These are phyloP conservation scores for Candida bentonensis DNA, from an alignment of 805 yeast genomes.

Conservation along the genomic window DNA sequence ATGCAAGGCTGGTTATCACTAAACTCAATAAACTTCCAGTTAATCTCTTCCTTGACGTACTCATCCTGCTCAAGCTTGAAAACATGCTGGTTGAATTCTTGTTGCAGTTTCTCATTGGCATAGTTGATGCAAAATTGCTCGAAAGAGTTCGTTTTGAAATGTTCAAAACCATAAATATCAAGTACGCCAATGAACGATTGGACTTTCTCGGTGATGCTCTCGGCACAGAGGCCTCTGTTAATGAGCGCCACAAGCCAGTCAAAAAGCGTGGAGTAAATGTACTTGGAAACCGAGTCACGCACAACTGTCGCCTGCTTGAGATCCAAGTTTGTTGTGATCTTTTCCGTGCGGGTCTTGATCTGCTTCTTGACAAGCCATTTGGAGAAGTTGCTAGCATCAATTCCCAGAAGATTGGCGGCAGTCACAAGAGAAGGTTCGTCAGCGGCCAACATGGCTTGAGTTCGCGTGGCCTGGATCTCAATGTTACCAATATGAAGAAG, in stretches of 20 bases:
- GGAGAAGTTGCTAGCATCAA: slow-evolving; percentile 58
- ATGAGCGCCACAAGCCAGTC: slow-evolving; percentile 89
- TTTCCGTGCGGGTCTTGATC: slow-evolving; percentile 83
- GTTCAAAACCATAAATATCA: slow-evolving; percentile 96
- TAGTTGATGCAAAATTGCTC: slow-evolving; percentile 96
- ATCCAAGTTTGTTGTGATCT: slow-evolving; percentile 70
- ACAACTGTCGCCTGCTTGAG: slow-evolving; percentile 80
- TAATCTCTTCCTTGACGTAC: slow-evolving; percentile 79
- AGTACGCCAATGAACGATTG: slow-evolving; percentile 83
- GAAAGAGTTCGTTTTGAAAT: slow-evolving; percentile 83
- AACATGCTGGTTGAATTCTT: slow-evolving; percentile 93
- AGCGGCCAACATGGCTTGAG: slow-evolving; percentile 63
- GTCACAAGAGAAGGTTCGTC: slow-evolving; percentile 77
- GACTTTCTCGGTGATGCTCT: slow-evolving; percentile 44
- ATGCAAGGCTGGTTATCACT: slow-evolving; percentile 96
- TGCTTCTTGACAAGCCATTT: slow-evolving; percentile 92
- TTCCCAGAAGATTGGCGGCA: slow-evolving; percentile 74
- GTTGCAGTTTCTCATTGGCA: slow-evolving; percentile 93
- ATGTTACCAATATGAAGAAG: slow-evolving; percentile 88
- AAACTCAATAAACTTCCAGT: slow-evolving; percentile 93
- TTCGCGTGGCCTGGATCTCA: slow-evolving; percentile 69
- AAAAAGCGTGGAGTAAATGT: slow-evolving; percentile 78
- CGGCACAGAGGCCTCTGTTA: slow-evolving; percentile 69
- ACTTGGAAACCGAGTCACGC: slow-evolving; percentile 93
- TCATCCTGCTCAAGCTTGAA: slow-evolving; percentile 96